Evolutionary conservation across 805 yeast species (phyloP).

Genomic region (Wickerhamomyces pijperi): DNA sequence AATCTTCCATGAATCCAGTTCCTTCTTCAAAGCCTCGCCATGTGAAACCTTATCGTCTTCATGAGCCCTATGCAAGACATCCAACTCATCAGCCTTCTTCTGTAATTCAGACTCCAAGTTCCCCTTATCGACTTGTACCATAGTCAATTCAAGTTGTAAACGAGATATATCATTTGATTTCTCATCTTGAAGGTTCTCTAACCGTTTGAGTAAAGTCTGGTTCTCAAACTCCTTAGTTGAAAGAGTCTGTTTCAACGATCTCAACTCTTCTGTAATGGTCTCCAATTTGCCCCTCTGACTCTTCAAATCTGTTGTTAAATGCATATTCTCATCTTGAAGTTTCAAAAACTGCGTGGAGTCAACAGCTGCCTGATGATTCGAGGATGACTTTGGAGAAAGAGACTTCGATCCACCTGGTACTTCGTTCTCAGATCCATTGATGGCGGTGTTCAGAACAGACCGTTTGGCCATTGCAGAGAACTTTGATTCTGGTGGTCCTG

Average conservation of each 20-base stretch:
- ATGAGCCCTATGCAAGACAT: not conserved
- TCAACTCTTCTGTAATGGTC: slow-evolving; percentile 10
- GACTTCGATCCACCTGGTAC: not conserved
- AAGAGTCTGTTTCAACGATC: slow-evolving; percentile 5
- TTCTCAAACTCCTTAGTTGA: slow-evolving; percentile 10
- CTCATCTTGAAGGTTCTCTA: slow-evolving; percentile 6
- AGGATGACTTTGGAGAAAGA: slow-evolving; percentile 1
- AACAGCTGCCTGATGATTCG: not conserved
- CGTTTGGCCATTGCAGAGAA: slow-evolving; percentile 5
- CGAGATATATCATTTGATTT: slow-evolving; percentile 1
- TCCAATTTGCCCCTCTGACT: slow-evolving; percentile 6
- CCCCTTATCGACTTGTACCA: slow-evolving; percentile 8
- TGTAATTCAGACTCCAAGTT: slow-evolving; percentile 5
- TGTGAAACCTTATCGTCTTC: not conserved
- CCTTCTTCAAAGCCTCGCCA: not conserved
- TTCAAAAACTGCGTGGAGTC: slow-evolving; percentile 4
- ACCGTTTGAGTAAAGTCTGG: slow-evolving; percentile 1
- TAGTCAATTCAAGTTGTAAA: slow-evolving; percentile 11
- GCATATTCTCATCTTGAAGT: slow-evolving; percentile 7
- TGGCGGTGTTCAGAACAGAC: slow-evolving; percentile 2
- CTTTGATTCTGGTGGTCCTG: slow-evolving; percentile 23
- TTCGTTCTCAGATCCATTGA: not conserved
- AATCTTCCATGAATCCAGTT: not conserved
- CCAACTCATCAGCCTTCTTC: not conserved
- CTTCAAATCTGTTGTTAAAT: slow-evolving; percentile 5